A percentile compares a stretch with the other conserved stretches of the same genome.
Conservation (phyloP, 1,284 basidiomycete genomes). For the Ustilago nuda region DNA sequence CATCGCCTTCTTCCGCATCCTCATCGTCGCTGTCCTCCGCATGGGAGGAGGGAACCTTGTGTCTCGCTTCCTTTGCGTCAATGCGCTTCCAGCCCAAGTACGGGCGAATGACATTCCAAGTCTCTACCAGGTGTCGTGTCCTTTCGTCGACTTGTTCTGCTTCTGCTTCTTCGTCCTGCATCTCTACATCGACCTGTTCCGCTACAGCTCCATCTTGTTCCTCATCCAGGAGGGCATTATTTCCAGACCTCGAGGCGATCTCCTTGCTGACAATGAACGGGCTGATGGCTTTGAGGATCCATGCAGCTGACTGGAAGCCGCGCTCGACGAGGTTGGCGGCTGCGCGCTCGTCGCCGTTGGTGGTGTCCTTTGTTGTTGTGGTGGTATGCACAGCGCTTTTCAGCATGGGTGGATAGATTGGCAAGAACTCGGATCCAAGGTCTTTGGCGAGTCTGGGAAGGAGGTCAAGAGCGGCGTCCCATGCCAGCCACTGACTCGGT, state of each 20-base stretch:
- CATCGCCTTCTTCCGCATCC: constrained; percentile 20
- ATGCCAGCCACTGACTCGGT: constrained; percentile 55
- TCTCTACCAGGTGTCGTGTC: constrained; percentile 42
- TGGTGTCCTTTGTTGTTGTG: constrained; percentile 57
- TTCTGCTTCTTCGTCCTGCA: constrained; percentile 33
- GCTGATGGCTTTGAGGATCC: constrained; percentile 60
- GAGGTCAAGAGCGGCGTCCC: constrained; percentile 66
- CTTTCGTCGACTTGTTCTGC: constrained; percentile 43
- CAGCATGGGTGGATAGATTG: constrained; percentile 60
- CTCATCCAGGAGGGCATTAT: constrained; percentile 6
- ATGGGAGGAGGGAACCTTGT: not conserved
- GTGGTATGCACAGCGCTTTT: constrained; percentile 59
- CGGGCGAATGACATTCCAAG: constrained; percentile 57
- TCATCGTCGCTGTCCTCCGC: constrained; percentile 21
- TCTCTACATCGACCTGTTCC: constrained; percentile 13
- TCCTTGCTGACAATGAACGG: constrained; percentile 58
- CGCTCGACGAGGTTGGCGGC: constrained; percentile 66
- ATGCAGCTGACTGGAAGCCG: constrained; percentile 64
- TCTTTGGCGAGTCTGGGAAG: constrained; percentile 67
- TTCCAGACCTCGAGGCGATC: constrained; percentile 2
- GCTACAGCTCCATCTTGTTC: constrained; percentile 1
- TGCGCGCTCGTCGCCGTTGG: constrained; percentile 60
- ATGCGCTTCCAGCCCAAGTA: constrained; percentile 58
- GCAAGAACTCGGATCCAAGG: constrained; percentile 63
- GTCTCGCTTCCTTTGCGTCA: constrained; percentile 10